Evolutionary conservation across 768 basidiomycete species (phyloP).

Genomic region (Termitomyces sp.): DNA sequence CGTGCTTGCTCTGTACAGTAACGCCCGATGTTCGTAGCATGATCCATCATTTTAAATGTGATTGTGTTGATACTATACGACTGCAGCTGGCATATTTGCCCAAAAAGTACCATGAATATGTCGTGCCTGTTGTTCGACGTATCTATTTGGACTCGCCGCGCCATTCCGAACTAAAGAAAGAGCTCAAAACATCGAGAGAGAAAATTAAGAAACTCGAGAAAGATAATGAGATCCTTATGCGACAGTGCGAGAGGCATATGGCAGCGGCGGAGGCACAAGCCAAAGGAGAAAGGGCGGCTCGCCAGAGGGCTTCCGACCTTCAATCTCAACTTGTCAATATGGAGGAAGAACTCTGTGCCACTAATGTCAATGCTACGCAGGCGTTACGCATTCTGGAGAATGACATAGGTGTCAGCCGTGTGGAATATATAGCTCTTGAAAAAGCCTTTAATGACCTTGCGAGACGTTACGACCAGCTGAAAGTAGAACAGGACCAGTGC

Average conservation of each 20-base stretch:
- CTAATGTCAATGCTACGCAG: neutral
- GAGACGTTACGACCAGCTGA: constrained; percentile 1
- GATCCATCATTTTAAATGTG: neutral
- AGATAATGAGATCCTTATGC: constrained; percentile 39
- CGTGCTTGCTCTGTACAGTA: constrained; percentile 21
- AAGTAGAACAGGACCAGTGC: neutral
- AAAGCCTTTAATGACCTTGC: constrained; percentile 18
- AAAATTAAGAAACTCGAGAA: constrained; percentile 31
- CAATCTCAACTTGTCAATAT: constrained; percentile 1
- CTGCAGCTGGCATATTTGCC: constrained; percentile 32
- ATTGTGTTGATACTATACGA: neutral
- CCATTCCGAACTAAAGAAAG: constrained; percentile 20
- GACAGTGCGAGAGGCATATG: constrained; percentile 36
- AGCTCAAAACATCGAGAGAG: constrained; percentile 30
- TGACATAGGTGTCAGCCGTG: neutral
- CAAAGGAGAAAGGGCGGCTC: constrained; percentile 23
- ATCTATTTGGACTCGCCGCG: constrained; percentile 39
- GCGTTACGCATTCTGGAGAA: neutral
- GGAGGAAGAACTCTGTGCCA: neutral
- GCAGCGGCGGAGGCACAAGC: constrained; percentile 24
- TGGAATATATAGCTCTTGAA: neutral
- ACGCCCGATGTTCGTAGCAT: constrained; percentile 30
- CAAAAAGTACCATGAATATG: constrained; percentile 42
- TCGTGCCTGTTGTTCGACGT: constrained; percentile 40
- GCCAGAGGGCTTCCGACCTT: constrained; percentile 12